Evolutionary conservation across 2,329 filamentous ascomycete genomes (phyloP).

Genomic region (Aspergillus candidus): DNA sequence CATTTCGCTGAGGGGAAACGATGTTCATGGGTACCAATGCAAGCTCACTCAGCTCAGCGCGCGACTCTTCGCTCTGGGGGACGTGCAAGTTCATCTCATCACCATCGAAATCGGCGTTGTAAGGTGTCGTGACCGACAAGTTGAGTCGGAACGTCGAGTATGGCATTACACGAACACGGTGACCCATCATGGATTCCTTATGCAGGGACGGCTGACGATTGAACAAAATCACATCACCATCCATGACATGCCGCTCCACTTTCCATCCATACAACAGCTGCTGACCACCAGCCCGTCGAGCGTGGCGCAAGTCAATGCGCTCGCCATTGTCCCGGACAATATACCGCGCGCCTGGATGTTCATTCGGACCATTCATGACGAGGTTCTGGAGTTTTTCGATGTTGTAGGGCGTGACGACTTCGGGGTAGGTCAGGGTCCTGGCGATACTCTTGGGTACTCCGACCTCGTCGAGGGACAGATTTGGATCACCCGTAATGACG

Average conservation of each 20-base stretch:
- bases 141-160: slow-evolving; percentile 99
- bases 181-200: slow-evolving; percentile 99
- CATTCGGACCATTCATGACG: slow-evolving; percentile 88
- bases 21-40: slow-evolving; percentile 99
- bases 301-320: slow-evolving; percentile 88
- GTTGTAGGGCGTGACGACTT: slow-evolving; percentile 97
- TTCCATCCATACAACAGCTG: slow-evolving; percentile 97
- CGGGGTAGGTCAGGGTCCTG: slow-evolving; percentile 86
- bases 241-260: slow-evolving; percentile 92
- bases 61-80: slow-evolving; percentile 92
- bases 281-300: slow-evolving; percentile 71
- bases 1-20: slow-evolving; percentile 94
- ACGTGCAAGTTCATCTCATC: slow-evolving; percentile 99
- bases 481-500: slow-evolving; percentile 97
- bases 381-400: slow-evolving; percentile 84
- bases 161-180: slow-evolving; percentile 94
- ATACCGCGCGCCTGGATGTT: slow-evolving; percentile 93
- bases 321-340: slow-evolving; percentile 91
- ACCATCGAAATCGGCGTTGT: slow-evolving; percentile 99
- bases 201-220: slow-evolving; percentile 98
- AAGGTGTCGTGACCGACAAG: slow-evolving; percentile 92
- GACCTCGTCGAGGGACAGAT: slow-evolving; percentile 92
- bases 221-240: slow-evolving; percentile 98
- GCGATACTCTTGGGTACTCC: slow-evolving; percentile 94
- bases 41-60: slow-evolving; percentile 86